These are phyloP conservation scores for Smithsoniella earleae DNA, from an alignment of 163 green algal genomes.

Conservation along the genomic window DNA sequence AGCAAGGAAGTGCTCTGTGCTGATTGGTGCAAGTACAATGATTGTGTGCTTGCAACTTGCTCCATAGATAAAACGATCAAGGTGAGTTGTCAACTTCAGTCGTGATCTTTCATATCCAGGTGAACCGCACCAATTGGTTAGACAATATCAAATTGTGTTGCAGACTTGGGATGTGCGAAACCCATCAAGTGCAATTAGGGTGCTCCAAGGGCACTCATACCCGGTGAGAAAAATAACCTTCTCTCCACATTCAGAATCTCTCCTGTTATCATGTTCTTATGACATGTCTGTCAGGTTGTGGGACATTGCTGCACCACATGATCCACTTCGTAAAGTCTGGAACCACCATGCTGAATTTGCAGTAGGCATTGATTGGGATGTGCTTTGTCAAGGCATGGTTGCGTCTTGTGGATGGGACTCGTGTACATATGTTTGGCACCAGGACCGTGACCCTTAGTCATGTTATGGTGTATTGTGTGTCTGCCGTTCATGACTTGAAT, in stretches of 20 bases:
- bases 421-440: conserved; percentile 55
- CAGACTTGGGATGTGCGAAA: conserved; percentile 65
- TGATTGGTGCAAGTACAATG: conserved; percentile 93
- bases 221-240: conserved; percentile 82
- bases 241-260: conserved; percentile 65
- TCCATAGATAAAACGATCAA: conserved; percentile 91
- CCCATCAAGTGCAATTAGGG: conserved; percentile 32
- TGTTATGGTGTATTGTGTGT: too few species aligned
- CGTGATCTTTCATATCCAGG: too few species aligned
- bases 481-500: too few species aligned
- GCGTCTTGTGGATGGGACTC: conserved; percentile 84
- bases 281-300: conserved; percentile 94
- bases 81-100: conserved; percentile 26
- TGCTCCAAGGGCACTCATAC: conserved; percentile 43
- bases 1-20: conserved; percentile 62
- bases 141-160: too few species aligned
- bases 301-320: conserved; percentile 55
- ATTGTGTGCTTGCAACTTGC: conserved; percentile 78
- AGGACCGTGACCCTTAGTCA: conserved; percentile 29
- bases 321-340: conserved; percentile 61
- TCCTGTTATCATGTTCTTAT: conserved; percentile 79
- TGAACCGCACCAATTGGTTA: too few species aligned
- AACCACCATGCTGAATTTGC: conserved; percentile 96
- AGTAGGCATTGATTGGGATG: conserved; percentile 81
- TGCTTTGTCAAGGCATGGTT: conserved; percentile 69